Conservation (phyloP, 306 rosid species). For the Acmispon strigosus region DNA sequence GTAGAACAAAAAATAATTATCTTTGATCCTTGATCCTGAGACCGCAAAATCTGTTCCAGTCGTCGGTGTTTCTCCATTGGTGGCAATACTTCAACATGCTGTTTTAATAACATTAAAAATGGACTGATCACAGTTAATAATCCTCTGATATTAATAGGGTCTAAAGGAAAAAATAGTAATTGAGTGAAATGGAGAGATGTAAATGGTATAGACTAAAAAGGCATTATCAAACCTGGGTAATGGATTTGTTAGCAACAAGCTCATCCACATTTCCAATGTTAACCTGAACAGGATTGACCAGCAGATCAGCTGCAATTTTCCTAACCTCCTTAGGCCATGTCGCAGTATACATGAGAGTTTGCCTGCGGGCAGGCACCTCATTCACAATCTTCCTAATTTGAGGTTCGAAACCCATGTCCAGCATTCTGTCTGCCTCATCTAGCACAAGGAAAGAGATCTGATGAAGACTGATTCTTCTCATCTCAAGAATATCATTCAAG, state of each 20-base stretch:
- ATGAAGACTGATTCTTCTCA: slow-evolving; percentile 84
- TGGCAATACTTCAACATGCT: slow-evolving; percentile 84
- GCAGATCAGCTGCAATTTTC: slow-evolving; percentile 94
- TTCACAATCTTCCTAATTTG: slow-evolving; percentile 96
- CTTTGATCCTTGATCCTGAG: slow-evolving; percentile 94
- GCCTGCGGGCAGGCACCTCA: slow-evolving; percentile 90
- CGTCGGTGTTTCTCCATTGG: slow-evolving; percentile 77
- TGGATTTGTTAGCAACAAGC: slow-evolving; percentile 94
- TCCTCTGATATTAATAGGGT: not conserved
- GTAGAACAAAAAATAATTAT: slow-evolving; percentile 91
- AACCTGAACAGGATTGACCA: slow-evolving; percentile 88
- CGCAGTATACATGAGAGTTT: slow-evolving; percentile 97
- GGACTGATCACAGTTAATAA: not conserved
- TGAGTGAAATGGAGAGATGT: not conserved
- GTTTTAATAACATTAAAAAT: slow-evolving; percentile 9
- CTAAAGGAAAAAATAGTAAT: not conserved
- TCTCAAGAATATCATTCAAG: slow-evolving; percentile 98
- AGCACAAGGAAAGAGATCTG: slow-evolving; percentile 91
- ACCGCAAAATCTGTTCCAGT: slow-evolving; percentile 76
- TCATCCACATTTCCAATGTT: slow-evolving; percentile 97
- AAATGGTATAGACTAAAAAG: not conserved
- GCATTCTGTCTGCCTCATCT: slow-evolving; percentile 98
- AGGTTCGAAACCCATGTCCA: slow-evolving; percentile 99
- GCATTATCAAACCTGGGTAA: slow-evolving; percentile 66
- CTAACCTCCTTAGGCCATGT: slow-evolving; percentile 99